Conservation (phyloP, 768 basidiomycete species). For the Tulasnella sp. region DNA sequence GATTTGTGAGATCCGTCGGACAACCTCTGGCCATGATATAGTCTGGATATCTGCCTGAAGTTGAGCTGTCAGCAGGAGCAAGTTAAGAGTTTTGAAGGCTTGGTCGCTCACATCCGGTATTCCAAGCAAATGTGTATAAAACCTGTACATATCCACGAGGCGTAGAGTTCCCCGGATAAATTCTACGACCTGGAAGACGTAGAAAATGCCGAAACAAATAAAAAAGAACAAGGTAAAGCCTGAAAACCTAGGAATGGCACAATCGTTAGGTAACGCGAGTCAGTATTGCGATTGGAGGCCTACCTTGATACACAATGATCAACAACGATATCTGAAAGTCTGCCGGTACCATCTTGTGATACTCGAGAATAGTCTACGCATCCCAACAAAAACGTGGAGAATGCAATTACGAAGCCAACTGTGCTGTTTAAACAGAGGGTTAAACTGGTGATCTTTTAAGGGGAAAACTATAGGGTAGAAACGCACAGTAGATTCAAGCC, state of each 20-base stretch:
- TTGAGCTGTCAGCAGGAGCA: not conserved
- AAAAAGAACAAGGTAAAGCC: constrained; percentile 77
- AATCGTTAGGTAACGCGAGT: not conserved
- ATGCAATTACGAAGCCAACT: constrained; percentile 94
- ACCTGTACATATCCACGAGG: constrained; percentile 89
- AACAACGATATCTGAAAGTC: constrained; percentile 71
- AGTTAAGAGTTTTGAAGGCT: constrained; percentile 7
- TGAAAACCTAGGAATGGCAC: constrained; percentile 46
- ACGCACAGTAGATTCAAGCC: constrained; percentile 92
- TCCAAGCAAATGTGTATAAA: constrained; percentile 86
- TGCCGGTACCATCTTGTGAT: constrained; percentile 48
- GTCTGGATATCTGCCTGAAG: constrained; percentile 89
- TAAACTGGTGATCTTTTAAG: not conserved
- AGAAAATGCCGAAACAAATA: constrained; percentile 73
- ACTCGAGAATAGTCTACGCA: constrained; percentile 88
- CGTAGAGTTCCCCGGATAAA: constrained; percentile 63
- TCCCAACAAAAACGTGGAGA: constrained; percentile 89
- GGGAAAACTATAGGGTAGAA: constrained; percentile 18
- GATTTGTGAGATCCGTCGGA: constrained; percentile 77
- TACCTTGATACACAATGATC: constrained; percentile 74
- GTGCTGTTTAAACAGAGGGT: constrained; percentile 43
- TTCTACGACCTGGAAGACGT: constrained; percentile 71
- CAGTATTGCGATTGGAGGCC: constrained; percentile 20
- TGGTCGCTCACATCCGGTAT: constrained; percentile 70
- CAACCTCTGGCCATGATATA: constrained; percentile 91